Base-by-base conservation (phyloP, 2,329 filamentous ascomycete species). In the Periconia macrospinosa region DNA sequence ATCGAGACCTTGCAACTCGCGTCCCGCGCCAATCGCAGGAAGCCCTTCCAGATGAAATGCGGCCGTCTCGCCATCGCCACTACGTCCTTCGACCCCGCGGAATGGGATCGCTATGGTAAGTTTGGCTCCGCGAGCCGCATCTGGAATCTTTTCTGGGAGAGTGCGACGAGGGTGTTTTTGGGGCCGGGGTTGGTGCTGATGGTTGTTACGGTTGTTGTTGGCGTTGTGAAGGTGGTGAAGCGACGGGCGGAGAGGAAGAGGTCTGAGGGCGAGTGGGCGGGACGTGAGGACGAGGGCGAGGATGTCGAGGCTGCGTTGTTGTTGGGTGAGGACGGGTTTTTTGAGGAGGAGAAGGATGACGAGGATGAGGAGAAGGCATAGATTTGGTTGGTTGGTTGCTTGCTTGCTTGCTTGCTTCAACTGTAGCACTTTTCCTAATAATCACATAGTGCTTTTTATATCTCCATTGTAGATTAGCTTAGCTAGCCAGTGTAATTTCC, bases 51-150 rank as follows among this genome's bases (percentile, higher is more conserved):
- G 40, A 70, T 69, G 67, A 59, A 62, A 37, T 70, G 69, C 37
- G 68, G 69, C 5, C 67, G 56, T 37, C 49, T 59, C 30, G 66
- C 65, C 6, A 65, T 66, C 54, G 35, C 62, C n/a, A 50, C 51
- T 37, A 69, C 65, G 0, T 35, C 52, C 3, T 70, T 60, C 50
- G 62, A 69, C 17, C 66, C 68, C 1, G 45, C 54, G 13, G 62
- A 70, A 30, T 70, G 69, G 69, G 69, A 71, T 46, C 50, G 59
- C 30, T 67, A 63, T 52, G 68, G 68, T 49, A 60, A 61, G 47
- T 54, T 67, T 27, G 68, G 66, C 18, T 65, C 69, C 1, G 61
- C 52, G 54, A 44, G 54, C 15, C 58, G 63, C 47, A 48, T 45
- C 14, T 60, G 49, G 58, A 55, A 58, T 47, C n/a, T 57, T 27